A percentile compares a stretch with the other conserved stretches of the same genome.
Conservation (phyloP, 83 land plant species). For the Larix sibirica region DNA sequence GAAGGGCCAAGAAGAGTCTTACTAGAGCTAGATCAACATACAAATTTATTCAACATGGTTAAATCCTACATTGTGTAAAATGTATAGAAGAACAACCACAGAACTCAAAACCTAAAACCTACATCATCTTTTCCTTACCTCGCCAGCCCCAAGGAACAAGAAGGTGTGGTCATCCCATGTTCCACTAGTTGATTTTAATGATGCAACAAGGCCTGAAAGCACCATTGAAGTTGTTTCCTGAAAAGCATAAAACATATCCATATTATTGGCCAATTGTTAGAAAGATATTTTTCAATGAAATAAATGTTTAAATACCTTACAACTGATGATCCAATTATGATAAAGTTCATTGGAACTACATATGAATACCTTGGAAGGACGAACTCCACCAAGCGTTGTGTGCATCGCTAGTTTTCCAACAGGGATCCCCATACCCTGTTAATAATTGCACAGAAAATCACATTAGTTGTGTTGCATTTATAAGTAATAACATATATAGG, state of each 20-base stretch:
- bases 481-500: not conserved
- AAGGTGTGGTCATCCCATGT: conserved; percentile 44
- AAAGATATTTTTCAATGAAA: not conserved
- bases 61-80: too few species aligned
- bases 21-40: too few species aligned
- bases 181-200: conserved; percentile 44
- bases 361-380: conserved; percentile 68
- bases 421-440: not conserved
- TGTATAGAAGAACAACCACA: too few species aligned
- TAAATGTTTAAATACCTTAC: too few species aligned
- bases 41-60: too few species aligned
- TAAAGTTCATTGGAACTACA: not conserved
- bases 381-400: not conserved
- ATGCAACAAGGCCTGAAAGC: conserved; percentile 40
- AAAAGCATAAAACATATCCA: not conserved
- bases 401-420: too few species aligned
- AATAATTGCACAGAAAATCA: conserved; percentile 11
- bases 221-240: conserved; percentile 50
- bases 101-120: not conserved
- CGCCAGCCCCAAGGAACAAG: conserved; percentile 53
- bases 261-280: not conserved
- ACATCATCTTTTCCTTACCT: conserved; percentile 20
- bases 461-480: not conserved
- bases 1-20: too few species aligned
- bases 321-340: not conserved